A percentile compares a stretch with the other conserved stretches of the same genome.
Evolutionary conservation across 208 protist species (phyloP).

Genomic region (Strigomonas oncopelti): DNA sequence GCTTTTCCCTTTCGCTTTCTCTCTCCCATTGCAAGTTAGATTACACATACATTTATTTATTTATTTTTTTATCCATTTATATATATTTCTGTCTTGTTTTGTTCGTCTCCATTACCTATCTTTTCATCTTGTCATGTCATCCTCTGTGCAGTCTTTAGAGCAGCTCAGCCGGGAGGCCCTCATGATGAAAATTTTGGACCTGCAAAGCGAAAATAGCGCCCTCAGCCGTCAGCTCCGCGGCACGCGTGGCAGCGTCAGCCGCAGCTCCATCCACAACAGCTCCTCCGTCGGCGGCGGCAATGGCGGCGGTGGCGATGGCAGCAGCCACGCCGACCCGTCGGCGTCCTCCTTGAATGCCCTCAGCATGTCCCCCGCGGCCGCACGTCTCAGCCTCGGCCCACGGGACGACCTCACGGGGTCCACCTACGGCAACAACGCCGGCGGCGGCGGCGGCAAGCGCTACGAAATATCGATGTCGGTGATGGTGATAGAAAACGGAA

Average conservation of each 20-base stretch:
- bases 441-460: conserved; percentile 3
- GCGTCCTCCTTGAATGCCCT: conserved; percentile 11
- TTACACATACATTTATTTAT: conserved; percentile 6
- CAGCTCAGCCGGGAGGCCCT: conserved; percentile 52
- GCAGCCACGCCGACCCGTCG: neutral
- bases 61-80: conserved; percentile 3
- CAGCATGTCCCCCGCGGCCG: conserved; percentile 22
- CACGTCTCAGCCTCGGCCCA: conserved; percentile 28
- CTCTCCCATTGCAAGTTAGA: conserved; percentile 7
- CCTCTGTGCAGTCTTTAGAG: conserved; percentile 26
- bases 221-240: conserved; percentile 53
- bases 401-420: neutral
- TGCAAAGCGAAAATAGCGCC: conserved; percentile 53
- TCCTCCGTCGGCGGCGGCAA: neutral
- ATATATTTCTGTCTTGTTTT: conserved; percentile 17
- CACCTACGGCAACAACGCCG: conserved; percentile 12
- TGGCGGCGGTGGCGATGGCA: neutral
- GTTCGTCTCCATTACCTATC: conserved; percentile 5
- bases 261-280: conserved; percentile 2
- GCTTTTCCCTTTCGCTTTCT: conserved; percentile 13
- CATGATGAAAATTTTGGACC: conserved; percentile 51
- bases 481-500: conserved; percentile 86
- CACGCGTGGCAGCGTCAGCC: conserved; percentile 14
- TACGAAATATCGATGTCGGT: conserved; percentile 83
- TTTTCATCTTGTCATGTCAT: neutral